Evolutionary conservation across 306 rosid genomes (phyloP).

Genomic region (Datisca glomerata): DNA sequence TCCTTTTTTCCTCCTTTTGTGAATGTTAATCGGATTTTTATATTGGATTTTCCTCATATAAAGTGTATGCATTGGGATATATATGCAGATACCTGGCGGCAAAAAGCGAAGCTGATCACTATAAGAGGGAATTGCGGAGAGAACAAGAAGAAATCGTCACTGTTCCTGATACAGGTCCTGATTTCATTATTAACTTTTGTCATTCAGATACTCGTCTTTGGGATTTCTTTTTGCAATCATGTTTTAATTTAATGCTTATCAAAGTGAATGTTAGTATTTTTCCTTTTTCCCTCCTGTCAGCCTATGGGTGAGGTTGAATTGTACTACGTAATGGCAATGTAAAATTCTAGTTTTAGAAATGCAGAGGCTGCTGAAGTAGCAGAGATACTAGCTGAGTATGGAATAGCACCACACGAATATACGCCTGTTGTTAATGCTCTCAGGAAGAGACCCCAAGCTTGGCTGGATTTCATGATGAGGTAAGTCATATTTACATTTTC

Average conservation of each 20-base stretch:
- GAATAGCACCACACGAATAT: constrained; percentile 66
- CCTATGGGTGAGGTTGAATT: no score
- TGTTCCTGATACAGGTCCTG: constrained; percentile 44
- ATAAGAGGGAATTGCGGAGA: constrained; percentile 27
- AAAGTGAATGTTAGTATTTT: no score
- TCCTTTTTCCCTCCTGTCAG: no score
- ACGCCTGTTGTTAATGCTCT: constrained; percentile 73
- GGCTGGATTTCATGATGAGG: constrained; percentile 99
- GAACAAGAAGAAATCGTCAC: constrained; percentile 32
- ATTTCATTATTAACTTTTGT: background rate
- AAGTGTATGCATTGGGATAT: background rate
- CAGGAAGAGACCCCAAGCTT: constrained; percentile 71
- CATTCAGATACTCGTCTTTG: no score
- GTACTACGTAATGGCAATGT: no score
- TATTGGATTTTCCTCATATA: no score
- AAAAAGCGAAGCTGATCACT: constrained; percentile 40
- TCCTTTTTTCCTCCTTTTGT: no score
- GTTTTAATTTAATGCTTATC: no score
- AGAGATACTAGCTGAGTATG: constrained; percentile 57
- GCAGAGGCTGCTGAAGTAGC: constrained; percentile 90
- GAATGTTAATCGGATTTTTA: no score
- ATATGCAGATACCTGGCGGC: constrained; percentile 33
- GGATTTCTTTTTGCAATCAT: no score
- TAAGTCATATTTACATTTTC: constrained; percentile 10
- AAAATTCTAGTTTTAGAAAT: no score